Base-by-base conservation (phyloP, 176 grass and related monocot genomes). In the Phoenix dactylifera region DNA sequence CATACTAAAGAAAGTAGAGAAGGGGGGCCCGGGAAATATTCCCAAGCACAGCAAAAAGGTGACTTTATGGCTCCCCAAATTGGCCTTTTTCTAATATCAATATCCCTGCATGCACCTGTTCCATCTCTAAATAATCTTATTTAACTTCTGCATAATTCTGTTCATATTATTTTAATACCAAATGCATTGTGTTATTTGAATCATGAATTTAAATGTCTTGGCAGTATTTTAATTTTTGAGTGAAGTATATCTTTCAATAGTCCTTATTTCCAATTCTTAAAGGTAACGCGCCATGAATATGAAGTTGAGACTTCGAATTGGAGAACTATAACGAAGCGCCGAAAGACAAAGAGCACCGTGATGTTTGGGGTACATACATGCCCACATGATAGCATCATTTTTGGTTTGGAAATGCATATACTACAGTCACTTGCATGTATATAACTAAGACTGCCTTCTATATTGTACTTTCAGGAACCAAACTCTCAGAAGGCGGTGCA, bases 221-320 rank as follows among this genome's bases (percentile, higher is more conserved):
- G 35, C 10, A 12, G 35, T 44, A 2, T 44, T 1, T 44, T 28
- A 28, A 59, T 59, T 59, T 26, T 16, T 26, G 0, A 62, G 26
- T 44, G 9, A 19, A 17, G 0, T 50, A 20, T 2, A 64, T 64
- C 18, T 64, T 19, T 18, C 48, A 49, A 24, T 49, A 16, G 55
- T 68, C 22, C 55, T 50, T 79, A 5, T 77, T 70, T 79, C n/a
- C 3, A 44, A 44, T 55, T 39, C 17, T 71, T 67, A 56, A 67
- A 92, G 93, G 80, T 91, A 58, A 88, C 77, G 68, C 83, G 67
- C 26, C 86, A 89, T 81, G 93, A 88, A 74, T 92, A 97, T 68
- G 87, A 88, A 82, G 81, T 88, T 63, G 87, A 92, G 71, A 86
- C 86, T 71, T 79, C 78, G 44, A 80, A 83, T 73, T 84, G 87